phyloP scores from a whole-genome alignment of 257 asterid species.

The Paraleonurus japonicus region DNA sequence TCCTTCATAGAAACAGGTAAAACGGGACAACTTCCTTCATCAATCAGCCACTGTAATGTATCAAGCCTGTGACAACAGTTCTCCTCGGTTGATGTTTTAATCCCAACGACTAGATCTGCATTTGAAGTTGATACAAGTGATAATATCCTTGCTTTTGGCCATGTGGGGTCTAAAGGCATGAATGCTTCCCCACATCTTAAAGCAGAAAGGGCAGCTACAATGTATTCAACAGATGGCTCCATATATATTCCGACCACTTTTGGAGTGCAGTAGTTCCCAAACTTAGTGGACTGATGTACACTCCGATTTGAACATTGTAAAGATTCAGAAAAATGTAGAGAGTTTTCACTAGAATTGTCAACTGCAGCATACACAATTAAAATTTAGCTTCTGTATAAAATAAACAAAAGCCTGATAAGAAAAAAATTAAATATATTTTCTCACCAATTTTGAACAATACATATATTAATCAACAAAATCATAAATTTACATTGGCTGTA shows the following conservation, averaged over 20 bases:
- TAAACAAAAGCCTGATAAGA: slow-evolving; percentile 7
- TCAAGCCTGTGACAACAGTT: slow-evolving; percentile 60
- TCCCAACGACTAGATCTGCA: slow-evolving; percentile 61
- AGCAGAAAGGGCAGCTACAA: slow-evolving; percentile 74
- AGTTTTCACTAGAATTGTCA: slow-evolving; percentile 19
- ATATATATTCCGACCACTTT: slow-evolving; percentile 68
- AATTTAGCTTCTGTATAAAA: slow-evolving; percentile 7
- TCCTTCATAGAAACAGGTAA: slow-evolving; percentile 47
- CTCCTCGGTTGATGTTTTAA: slow-evolving; percentile 37
- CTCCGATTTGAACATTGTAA: slow-evolving; percentile 28
- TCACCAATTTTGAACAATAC: slow-evolving; percentile 5
- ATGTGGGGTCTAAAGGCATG: slow-evolving; percentile 87
- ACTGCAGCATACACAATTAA: slow-evolving; percentile 31
- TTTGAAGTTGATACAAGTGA: slow-evolving; percentile 58
- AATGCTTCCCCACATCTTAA: slow-evolving; percentile 91
- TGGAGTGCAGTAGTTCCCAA: slow-evolving; percentile 40
- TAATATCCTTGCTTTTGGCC: slow-evolving; percentile 75
- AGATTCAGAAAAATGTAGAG: slow-evolving; percentile 23
- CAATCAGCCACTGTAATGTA: slow-evolving; percentile 61
- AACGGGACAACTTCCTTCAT: slow-evolving; percentile 48
- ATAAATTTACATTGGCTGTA: background rate
- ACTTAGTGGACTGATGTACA: slow-evolving; percentile 23
- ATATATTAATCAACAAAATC: background rate
- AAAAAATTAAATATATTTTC: background rate
- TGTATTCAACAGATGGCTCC: slow-evolving; percentile 90